phyloP scores from a whole-genome alignment of 768 basidiomycete species.

The Boletellus sp. region DNA sequence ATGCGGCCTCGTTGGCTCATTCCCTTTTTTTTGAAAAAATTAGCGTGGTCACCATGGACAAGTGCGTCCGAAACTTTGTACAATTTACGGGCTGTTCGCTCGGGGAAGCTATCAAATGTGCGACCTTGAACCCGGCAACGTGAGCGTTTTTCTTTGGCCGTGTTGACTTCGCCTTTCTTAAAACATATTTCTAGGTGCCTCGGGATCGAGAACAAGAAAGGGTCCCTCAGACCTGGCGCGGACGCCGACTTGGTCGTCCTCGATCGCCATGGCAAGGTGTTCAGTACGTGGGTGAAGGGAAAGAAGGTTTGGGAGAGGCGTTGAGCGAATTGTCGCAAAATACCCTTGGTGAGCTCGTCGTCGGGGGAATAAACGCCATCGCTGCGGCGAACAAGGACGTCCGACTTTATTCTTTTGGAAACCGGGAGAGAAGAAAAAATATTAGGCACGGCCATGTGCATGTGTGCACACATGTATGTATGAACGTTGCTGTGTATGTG shows the following conservation, averaged over 20 bases:
- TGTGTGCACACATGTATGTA: no score
- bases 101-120: constrained; percentile 80
- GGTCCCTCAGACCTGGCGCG: constrained; percentile 74
- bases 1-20: no score
- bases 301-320: constrained; percentile 60
- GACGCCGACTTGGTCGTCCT: constrained; percentile 84
- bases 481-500: no score
- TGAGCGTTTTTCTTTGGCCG: constrained; percentile 28
- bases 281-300: constrained; percentile 76
- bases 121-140: constrained; percentile 82
- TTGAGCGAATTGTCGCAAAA: constrained; percentile 2
- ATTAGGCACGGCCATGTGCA: no score
- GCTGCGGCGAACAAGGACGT: no score
- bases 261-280: constrained; percentile 59
- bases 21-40: not conserved
- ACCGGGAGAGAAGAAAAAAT: no score
- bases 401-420: no score
- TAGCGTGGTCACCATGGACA: constrained; percentile 79
- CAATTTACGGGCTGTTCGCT: constrained; percentile 81
- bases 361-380: not conserved
- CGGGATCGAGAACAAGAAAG: constrained; percentile 75
- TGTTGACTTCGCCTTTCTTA: not conserved
- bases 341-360: not conserved
- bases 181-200: constrained; percentile 60
- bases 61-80: constrained; percentile 82